These are phyloP conservation scores for Canavalia gladiata DNA, from an alignment of 306 rosid genomes.

Conservation along the genomic window DNA sequence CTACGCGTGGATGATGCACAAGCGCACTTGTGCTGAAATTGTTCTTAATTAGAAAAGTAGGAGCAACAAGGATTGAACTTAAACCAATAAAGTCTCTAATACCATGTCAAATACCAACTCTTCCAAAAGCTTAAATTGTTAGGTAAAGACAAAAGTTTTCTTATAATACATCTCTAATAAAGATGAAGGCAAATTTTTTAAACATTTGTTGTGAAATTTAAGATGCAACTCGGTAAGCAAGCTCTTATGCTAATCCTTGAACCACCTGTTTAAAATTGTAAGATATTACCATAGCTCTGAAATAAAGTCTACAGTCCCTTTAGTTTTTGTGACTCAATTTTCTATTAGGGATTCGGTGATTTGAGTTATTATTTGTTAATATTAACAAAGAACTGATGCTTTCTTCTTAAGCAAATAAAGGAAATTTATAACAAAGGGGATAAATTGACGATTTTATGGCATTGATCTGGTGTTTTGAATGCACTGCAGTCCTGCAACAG, in stretches of 20 bases:
- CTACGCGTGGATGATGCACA: too few species aligned
- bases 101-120: too few species aligned
- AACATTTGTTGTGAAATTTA: conserved; percentile 23
- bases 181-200: conserved; percentile 28
- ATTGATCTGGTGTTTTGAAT: conserved; percentile 41
- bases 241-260: conserved; percentile 22
- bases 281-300: conserved; percentile 13
- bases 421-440: not conserved
- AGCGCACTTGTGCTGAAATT: too few species aligned
- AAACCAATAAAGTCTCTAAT: too few species aligned
- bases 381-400: conserved; percentile 10
- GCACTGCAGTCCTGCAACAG: conserved; percentile 75
- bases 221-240: not conserved
- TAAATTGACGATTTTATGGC: not conserved
- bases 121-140: too few species aligned
- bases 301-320: conserved; percentile 7
- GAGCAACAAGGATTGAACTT: too few species aligned
- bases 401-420: conserved; percentile 22
- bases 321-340: not conserved
- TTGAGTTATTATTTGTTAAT: conserved; percentile 11
- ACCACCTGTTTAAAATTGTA: conserved; percentile 7
- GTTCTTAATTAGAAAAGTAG: too few species aligned
- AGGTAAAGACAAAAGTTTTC: too few species aligned
- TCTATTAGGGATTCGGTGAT: too few species aligned
- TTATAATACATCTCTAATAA: too few species aligned